These are phyloP conservation scores for Suillus weaverae DNA, from an alignment of 768 basidiomycete genomes.

Conservation along the genomic window DNA sequence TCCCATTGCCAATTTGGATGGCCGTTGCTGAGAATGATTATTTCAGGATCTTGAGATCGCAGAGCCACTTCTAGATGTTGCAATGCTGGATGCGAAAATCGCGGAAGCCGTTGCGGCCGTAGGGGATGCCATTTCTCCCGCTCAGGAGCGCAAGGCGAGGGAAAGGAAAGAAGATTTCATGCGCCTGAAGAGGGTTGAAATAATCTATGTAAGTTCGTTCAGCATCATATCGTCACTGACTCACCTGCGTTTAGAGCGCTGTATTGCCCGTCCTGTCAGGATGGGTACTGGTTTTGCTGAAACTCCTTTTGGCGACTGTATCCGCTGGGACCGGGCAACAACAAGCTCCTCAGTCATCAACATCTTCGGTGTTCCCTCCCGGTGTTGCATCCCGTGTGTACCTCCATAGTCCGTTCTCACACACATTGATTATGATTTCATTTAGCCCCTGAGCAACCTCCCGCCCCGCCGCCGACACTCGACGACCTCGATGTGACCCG, in stretches of 20 bases:
- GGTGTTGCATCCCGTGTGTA: conserved; percentile 64
- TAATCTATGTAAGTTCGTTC: conserved; percentile 75
- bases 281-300: conserved; percentile 91
- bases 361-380: conserved; percentile 70
- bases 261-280: conserved; percentile 82
- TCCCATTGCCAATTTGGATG: conserved; percentile 3
- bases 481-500: conserved; percentile 93
- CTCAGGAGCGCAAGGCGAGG: conserved; percentile 61
- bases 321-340: conserved; percentile 65
- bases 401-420: not conserved
- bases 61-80: conserved; percentile 73
- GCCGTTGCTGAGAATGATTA: conserved; percentile 4
- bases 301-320: conserved; percentile 89
- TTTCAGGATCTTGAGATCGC: conserved; percentile 56
- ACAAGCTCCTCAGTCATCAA: conserved; percentile 64
- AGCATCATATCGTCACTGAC: conserved; percentile 2
- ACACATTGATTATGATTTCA: conserved; percentile 3
- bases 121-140: conserved; percentile 46
- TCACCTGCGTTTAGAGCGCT: conserved; percentile 54
- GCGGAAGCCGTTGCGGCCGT: conserved; percentile 58
- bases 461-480: conserved; percentile 67
- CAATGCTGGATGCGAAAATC: conserved; percentile 70
- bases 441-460: conserved; percentile 61
- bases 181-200: conserved; percentile 85
- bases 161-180: conserved; percentile 79